These are phyloP conservation scores for Silene vulgaris DNA, from an alignment of 179 eudicot genomes.

Conservation along the genomic window DNA sequence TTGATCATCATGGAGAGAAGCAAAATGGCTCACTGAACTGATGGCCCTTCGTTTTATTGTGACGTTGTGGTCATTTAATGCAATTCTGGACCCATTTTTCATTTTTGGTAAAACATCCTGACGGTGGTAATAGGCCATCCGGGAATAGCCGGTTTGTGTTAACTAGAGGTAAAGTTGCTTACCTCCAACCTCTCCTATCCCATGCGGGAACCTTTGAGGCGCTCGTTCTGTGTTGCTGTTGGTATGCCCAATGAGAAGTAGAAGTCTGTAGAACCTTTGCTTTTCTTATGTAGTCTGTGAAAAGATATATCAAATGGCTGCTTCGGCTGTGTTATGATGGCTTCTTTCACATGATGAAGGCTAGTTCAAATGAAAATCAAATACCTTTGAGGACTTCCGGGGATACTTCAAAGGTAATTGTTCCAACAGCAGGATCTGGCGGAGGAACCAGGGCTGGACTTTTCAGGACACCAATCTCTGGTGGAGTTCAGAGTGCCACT, in stretches of 20 bases:
- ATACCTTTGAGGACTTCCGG: slow-evolving; percentile 27
- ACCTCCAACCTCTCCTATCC: too few species aligned
- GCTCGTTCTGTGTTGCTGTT: neutral
- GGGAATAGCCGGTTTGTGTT: too few species aligned
- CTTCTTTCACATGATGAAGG: slow-evolving; percentile 67
- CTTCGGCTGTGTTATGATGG: slow-evolving; percentile 56
- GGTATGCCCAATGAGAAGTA: slow-evolving; percentile 13
- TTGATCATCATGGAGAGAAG: too few species aligned
- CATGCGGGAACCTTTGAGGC: too few species aligned
- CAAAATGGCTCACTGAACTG: too few species aligned
- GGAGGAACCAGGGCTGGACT: slow-evolving; percentile 89
- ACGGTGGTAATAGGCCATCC: too few species aligned
- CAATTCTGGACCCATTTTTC: too few species aligned
- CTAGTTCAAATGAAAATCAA: slow-evolving; percentile 32
- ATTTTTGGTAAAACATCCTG: too few species aligned
- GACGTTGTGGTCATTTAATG: too few species aligned
- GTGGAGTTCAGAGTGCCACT: slow-evolving; percentile 99
- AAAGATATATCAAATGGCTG: slow-evolving; percentile 37
- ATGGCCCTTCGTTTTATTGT: too few species aligned
- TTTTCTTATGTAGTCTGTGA: slow-evolving; percentile 28
- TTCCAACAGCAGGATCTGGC: slow-evolving; percentile 28
- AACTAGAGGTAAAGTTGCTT: too few species aligned
- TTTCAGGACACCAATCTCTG: slow-evolving; percentile 96
- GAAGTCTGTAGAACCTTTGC: slow-evolving; percentile 15
- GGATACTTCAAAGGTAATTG: slow-evolving; percentile 21